Conservation (phyloP, 371 early-diverging fungal species). For the Apophysomyces sp. region DNA sequence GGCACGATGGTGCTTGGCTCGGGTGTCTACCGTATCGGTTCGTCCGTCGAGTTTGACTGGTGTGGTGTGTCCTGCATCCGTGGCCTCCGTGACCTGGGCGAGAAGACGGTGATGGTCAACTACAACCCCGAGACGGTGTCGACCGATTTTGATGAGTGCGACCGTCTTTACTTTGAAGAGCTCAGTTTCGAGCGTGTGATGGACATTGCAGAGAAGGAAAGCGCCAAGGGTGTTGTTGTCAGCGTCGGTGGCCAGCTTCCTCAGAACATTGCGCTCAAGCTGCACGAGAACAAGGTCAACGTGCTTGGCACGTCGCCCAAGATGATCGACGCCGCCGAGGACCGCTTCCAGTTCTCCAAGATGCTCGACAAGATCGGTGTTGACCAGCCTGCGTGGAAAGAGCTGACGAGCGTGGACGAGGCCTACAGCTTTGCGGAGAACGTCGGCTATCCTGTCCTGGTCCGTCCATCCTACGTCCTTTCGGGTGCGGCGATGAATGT, state of each 20-base stretch:
- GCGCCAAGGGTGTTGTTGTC: conserved; percentile 79
- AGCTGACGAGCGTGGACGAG: conserved; percentile 77
- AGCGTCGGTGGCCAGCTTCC: conserved; percentile 92
- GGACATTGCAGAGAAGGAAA: conserved; percentile 90
- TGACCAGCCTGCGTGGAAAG: conserved; percentile 95
- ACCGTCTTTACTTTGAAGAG: conserved; percentile 94
- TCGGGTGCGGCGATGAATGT: conserved; percentile 98
- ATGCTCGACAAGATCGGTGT: conserved; percentile 88
- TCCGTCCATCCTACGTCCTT: conserved; percentile 93
- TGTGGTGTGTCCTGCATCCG: conserved; percentile 86
- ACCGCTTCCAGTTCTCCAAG: conserved; percentile 90
- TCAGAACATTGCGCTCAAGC: conserved; percentile 89
- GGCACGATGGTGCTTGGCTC: conserved; percentile 95
- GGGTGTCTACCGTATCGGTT: conserved; percentile 94
- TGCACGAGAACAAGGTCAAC: conserved; percentile 68
- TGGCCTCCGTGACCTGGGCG: conserved; percentile 72
- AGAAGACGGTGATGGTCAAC: conserved; percentile 93
- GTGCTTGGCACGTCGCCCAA: conserved; percentile 90
- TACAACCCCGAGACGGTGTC: conserved; percentile 98
- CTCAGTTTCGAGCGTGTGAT: conserved; percentile 86
- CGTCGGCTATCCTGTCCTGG: conserved; percentile 91
- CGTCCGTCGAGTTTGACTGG: conserved; percentile 95
- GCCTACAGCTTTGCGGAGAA: conserved; percentile 79
- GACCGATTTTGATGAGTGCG: conserved; percentile 94
- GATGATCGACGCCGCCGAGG: conserved; percentile 90